Evolutionary conservation across 441 rosid genomes (phyloP), one percentile per base, ranked within the genome.

Genomic region (Euphorbia schlechtendalii): DNA sequence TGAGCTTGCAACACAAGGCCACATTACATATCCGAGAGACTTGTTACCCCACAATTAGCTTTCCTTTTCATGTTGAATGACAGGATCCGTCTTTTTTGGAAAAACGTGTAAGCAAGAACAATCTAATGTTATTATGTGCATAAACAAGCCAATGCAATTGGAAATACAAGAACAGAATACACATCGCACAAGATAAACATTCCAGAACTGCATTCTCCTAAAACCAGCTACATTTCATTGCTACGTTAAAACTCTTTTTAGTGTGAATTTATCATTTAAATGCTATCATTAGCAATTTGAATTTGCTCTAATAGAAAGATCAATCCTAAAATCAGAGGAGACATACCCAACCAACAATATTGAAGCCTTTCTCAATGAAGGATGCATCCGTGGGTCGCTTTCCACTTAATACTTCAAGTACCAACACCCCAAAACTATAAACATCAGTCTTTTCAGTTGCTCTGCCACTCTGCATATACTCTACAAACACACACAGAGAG

Each of bases 381-480:
- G 96, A 80, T 66, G 99, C 92, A 80, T 95, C 98, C 7, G 98
- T 89, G 5, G 99, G 99, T 61, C 94, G 87, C 81, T 89, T 95
- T 67, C 98, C 97, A 73, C 99, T 89, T 78, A 92, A 70, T 21
- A 95, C 83, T 84, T 95, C 99, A 59, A 95, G 98, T 81, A 89
- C 86, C 69, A 92, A 75, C 69, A 89, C 97, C 61, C 99, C 99
- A 56, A 95, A 95, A 75, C 99, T 92, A 67, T 92, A 95, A 25
- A 92, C 98, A 72, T 95, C 99, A 15, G 91, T 91, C 82, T 89
- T 95, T 74, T 95, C 99, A 8, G 99, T 95, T 69, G 99, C 98
- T 78, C 99, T 85, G 72, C 99, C 99, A 69, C 97, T 95, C 74
- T 83, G 96, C 99, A 91, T 92, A 65, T 91, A 94, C 69, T 94